A percentile compares a stretch with the other conserved stretches of the same genome.
Conservation (phyloP, 169 alveolate species). For the Plasmodium ovale region DNA sequence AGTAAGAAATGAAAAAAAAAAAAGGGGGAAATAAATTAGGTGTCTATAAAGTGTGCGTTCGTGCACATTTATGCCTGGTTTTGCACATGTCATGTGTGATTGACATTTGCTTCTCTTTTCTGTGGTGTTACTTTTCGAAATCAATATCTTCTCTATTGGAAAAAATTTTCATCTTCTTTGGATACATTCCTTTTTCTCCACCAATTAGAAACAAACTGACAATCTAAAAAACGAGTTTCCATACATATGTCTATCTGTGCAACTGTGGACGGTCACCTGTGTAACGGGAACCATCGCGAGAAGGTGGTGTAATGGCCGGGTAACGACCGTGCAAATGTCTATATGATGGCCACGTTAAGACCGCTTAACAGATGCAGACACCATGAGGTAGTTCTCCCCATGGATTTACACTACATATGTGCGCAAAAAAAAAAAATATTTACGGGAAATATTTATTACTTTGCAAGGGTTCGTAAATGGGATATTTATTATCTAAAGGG, state of each 20-base stretch:
- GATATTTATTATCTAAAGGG: conserved; percentile 77
- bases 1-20: not conserved
- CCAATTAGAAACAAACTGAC: conserved; percentile 83
- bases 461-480: conserved; percentile 87
- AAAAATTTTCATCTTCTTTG: conserved; percentile 80
- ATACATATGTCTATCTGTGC: no score
- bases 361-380: no score
- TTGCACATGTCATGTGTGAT: not conserved
- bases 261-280: no score
- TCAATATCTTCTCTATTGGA: conserved; percentile 84
- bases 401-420: no score
- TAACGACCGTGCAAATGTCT: no score
- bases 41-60: conserved; percentile 5
- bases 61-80: not conserved
- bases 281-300: not conserved
- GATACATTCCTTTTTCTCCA: conserved; percentile 85
- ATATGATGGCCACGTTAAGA: no score
- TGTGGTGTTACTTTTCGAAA: conserved; percentile 76
- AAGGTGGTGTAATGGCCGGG: no score
- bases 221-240: conserved; percentile 72
- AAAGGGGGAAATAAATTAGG: not conserved
- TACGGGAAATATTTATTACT: conserved; percentile 16
- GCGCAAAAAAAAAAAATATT: no score
- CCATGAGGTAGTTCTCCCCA: no score
- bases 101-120: not conserved